Base-by-base conservation (phyloP, 2,329 filamentous ascomycete genomes). In the Phyllosticta paracitricarpa region DNA sequence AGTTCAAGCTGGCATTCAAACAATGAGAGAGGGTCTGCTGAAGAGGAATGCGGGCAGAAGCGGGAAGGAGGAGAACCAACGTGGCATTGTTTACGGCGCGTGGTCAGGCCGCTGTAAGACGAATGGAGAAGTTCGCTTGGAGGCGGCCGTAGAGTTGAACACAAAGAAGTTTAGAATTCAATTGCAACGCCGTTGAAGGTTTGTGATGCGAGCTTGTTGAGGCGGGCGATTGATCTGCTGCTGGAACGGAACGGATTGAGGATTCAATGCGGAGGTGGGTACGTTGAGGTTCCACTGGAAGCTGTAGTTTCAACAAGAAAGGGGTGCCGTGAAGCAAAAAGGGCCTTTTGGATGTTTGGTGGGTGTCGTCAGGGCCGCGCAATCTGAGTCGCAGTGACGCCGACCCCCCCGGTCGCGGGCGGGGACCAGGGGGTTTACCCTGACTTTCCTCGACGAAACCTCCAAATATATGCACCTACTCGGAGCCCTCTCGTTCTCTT, bases 1-100 rank as follows among this genome's bases (percentile, higher is more conserved):
- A 82, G 66, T 87, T 81, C 73, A 81, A 80, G 68, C 69, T 85
- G 61, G 71, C 77, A 4, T 84, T 82, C 69, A 72, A 17, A 22
- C 54, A 61, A 26, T 61, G 51, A 53, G 52, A 24, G 53, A 12
- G 33, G 10, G 33, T 4, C 1, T 10, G 33, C 30, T 33, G 33
- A 40, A 4, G 33, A 40, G 33, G 33, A 40, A 40, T 40, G 33
- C 9, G 6, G 33, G 33, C 10, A 40, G 10, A 40, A 10, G 33
- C 10, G 14, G 33, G 14, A 9, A 40, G 2, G 33, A 40, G 33
- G 33, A 4, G 4, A 40, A 30, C 28, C 6, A 8, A 12, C 7
- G 3, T 12, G 8, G 33, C 14, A 17, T 40, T 40, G 33, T 17
- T 40, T 17, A 40, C 33, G 14, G 10, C 33, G 4, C 9, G 14